Evolutionary conservation across 2,329 filamentous ascomycete genomes (phyloP), one percentile per base, ranked within the genome.

Genomic region (Ploettnerulaceae sp.): DNA sequence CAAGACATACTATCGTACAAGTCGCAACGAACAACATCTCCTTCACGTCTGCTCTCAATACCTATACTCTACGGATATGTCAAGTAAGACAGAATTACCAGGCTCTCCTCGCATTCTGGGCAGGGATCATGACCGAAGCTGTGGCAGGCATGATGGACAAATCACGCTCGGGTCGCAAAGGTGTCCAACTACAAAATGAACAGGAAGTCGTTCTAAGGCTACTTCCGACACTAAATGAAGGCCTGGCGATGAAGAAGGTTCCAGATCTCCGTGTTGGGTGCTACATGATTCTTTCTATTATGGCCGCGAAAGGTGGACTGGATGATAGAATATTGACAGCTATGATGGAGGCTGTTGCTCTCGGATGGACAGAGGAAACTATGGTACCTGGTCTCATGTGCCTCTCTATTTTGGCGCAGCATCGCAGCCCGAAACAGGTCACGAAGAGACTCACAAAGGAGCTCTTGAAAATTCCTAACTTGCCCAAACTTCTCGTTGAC

Each of bases 251-350:
- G 70, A 82, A 82, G 58, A 81, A 84, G 51, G 81, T 84, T 0
- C 79, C 89, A 0, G 87, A 91, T 52, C 71, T 95, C 32, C 86
- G 90, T 55, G 77, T 94, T 50, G 89, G 86, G 12, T 90, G 86
- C 47, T 97, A 95, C 65, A 95, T 96, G 85, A 81, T 95, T 15
- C 77, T 90, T 46, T 81, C 89, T 5, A 81, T 97, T 38, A 76
- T 97, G 52, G 89, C 88, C 5, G 82, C 87, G 38, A 95, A 95
- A 66, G 82, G 85, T 1, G 76, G 79, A 37, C 74, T 97, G 11
- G 80, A 86, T 36, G 89, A 97, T 58, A 77, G 78, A 47, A 79
- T 90, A 2, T 72, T 97, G n/a, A 82, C 86, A 44, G 82, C 84
- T 1, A 76, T 98, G 60, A 95, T 97, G 89, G 87, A 95, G 59